phyloP scores from a whole-genome alignment of 345 rosid genomes.

The Populus deltoides region DNA sequence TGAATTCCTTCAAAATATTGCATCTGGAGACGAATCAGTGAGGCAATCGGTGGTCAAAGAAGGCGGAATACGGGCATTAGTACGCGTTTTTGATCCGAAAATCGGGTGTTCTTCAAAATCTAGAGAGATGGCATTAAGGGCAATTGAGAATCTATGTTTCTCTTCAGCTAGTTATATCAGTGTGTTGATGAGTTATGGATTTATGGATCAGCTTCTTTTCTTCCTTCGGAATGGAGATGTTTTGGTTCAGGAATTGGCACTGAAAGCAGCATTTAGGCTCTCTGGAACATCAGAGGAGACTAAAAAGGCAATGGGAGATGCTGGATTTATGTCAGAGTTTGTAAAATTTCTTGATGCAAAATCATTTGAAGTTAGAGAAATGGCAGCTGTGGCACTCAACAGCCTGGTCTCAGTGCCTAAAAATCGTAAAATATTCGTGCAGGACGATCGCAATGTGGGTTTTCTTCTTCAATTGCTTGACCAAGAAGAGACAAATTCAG shows the following conservation, averaged over 20 bases:
- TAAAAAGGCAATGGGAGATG: conserved; percentile 64
- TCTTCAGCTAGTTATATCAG: conserved; percentile 40
- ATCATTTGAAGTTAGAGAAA: conserved; percentile 65
- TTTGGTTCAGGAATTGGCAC: conserved; percentile 68
- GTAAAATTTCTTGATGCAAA: conserved; percentile 73
- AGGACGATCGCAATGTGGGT: conserved; percentile 63
- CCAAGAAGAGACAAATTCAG: conserved; percentile 54
- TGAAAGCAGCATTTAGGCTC: conserved; percentile 64
- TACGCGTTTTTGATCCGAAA: conserved; percentile 57
- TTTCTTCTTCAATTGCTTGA: conserved; percentile 60
- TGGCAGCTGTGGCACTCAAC: conserved; percentile 67
- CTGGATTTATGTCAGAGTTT: conserved; percentile 79
- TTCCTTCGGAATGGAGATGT: conserved; percentile 62
- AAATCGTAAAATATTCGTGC: conserved; percentile 65
- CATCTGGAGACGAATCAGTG: conserved; percentile 58
- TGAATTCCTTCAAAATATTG: conserved; percentile 59
- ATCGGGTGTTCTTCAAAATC: conserved; percentile 49
- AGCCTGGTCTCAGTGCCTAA: conserved; percentile 54
- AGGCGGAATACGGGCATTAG: conserved; percentile 65
- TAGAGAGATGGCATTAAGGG: conserved; percentile 59
- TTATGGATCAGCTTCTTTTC: conserved; percentile 52
- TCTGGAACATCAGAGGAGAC: conserved; percentile 62
- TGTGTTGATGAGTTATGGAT: conserved; percentile 48
- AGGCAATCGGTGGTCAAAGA: conserved; percentile 48
- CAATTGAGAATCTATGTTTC: conserved; percentile 72